phyloP scores from a whole-genome alignment of 2,329 filamentous ascomycete species.

The Fusarium equiseti region DNA sequence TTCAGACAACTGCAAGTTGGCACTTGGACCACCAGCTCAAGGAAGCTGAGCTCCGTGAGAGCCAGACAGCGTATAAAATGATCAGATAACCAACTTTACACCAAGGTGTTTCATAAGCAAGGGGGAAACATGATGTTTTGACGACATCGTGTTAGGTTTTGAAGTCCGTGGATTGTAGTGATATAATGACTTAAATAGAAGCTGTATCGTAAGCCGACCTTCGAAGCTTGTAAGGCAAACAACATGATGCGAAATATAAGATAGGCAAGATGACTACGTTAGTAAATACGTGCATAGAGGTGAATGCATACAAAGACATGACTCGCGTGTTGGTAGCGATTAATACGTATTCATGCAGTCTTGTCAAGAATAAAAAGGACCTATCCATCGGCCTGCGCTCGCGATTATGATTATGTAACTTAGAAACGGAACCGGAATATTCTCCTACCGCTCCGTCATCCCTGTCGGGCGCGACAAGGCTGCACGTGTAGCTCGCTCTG shows the following conservation, averaged over 20 bases:
- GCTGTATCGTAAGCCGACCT: not conserved
- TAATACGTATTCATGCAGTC: not conserved
- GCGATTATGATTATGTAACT: constrained; percentile 15
- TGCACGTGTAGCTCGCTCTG: constrained; percentile 47
- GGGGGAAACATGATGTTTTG: not conserved
- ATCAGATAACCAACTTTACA: not conserved
- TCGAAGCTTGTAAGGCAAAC: not conserved
- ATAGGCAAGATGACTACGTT: not conserved
- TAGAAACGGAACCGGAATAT: constrained; percentile 28
- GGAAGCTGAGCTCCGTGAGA: not conserved
- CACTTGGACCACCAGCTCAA: constrained; percentile 29
- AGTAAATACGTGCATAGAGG: not conserved
- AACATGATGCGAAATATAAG: not conserved
- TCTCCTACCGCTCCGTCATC: constrained; percentile 24
- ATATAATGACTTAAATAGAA: not conserved
- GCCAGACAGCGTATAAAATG: not conserved
- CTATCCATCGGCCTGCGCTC: not conserved
- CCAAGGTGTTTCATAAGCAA: no score
- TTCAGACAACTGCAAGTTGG: constrained; percentile 23
- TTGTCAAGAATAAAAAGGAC: not conserved
- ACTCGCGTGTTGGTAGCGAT: not conserved
- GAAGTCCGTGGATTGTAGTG: not conserved
- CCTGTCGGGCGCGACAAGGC: constrained; percentile 47
- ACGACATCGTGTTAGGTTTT: not conserved
- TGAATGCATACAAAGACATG: not conserved